Base-by-base conservation (phyloP, 352 stramenopile genomes). In the Phytophthora boehmeriae region DNA sequence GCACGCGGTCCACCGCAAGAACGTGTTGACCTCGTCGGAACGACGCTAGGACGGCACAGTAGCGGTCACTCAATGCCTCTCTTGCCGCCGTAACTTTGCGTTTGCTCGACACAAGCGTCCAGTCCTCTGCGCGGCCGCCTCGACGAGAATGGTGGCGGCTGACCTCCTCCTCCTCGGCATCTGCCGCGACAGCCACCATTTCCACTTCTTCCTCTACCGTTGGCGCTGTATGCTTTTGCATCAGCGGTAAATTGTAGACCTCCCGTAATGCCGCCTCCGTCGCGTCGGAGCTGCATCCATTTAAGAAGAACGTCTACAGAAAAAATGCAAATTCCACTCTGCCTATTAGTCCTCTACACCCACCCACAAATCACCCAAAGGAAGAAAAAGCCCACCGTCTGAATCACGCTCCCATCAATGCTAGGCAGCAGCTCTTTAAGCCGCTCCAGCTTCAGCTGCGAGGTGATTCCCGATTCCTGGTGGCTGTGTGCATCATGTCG, bases 361-460 rank as follows among this genome's bases (percentile, higher is more conserved):
- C 39, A 27, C n/a, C n/a, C n/a, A 43, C 9, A 17, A 46, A 30
- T 46, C 39, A 46, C 4, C 41, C 17, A 27, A 13, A 22, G n/a
- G n/a, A 6, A 28, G 6, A 5, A 25, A n/a, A 41, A 25, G 19
- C 55, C 39, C 68, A 90, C 83, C 17, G 83, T 80, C 54, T 81
- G 67, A 41, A 92, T 80, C 11, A 89, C 54, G 45, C 75, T 79
- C 22, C 57, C 57, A 55, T 86, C 72, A 44, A 92, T 74, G 16
- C 38, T 71, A 8, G 83, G 80, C n/a, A 92, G 59, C n/a, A 89
- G 49, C 8, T 70, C 56, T 34, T 85, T 70, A 5, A 92, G 69
- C 5, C 83, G 78, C 50, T 90, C 73, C 25, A 90, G 66, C 69
- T 90, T 92, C 25, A 90, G 71, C 28, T 89, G 70, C 11, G 78